Conservation (phyloP, 768 basidiomycete genomes). For the Saitozyma sp. region DNA sequence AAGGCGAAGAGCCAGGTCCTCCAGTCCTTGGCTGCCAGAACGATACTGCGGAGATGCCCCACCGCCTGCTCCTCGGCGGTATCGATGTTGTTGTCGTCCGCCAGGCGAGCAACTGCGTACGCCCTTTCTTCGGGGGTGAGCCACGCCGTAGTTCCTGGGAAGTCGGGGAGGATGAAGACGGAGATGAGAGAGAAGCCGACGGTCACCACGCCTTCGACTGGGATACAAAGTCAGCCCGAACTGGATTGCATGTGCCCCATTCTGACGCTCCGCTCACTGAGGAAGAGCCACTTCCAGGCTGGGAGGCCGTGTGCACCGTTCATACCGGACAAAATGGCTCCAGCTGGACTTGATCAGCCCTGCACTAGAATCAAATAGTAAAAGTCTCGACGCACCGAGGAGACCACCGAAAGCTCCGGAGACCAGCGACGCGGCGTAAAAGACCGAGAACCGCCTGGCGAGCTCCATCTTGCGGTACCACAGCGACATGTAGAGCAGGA, state of each 20-base stretch:
- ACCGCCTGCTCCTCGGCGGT: conserved; percentile 13
- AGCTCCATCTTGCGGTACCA: conserved; percentile 31
- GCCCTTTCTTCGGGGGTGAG: conserved; percentile 38
- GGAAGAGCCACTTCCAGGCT: conserved; percentile 21
- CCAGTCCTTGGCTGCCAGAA: conserved; percentile 19
- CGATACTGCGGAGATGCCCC: conserved; percentile 9
- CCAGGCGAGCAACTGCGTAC: conserved; percentile 30
- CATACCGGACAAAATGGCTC: conserved; percentile 17
- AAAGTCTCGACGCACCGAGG: conserved; percentile 4
- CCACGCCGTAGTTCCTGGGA: conserved; percentile 40
- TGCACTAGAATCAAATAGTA: neutral
- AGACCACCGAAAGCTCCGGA: conserved; percentile 47
- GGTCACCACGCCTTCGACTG: conserved; percentile 14
- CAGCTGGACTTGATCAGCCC: conserved; percentile 5
- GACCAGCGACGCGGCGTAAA: conserved; percentile 36
- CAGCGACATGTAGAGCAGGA: conserved; percentile 25
- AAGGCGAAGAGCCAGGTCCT: conserved; percentile 18
- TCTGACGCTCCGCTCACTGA: conserved; percentile 1
- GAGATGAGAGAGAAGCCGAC: conserved; percentile 14
- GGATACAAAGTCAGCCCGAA: neutral
- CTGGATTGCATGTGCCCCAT: too few species aligned
- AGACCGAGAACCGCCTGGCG: conserved; percentile 36
- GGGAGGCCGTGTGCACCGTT: conserved; percentile 1
- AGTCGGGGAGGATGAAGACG: conserved; percentile 34
- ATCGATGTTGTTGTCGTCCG: conserved; percentile 15